Conservation (phyloP, 2,329 filamentous ascomycete genomes). For the Harringtonia lauricola region DNA sequence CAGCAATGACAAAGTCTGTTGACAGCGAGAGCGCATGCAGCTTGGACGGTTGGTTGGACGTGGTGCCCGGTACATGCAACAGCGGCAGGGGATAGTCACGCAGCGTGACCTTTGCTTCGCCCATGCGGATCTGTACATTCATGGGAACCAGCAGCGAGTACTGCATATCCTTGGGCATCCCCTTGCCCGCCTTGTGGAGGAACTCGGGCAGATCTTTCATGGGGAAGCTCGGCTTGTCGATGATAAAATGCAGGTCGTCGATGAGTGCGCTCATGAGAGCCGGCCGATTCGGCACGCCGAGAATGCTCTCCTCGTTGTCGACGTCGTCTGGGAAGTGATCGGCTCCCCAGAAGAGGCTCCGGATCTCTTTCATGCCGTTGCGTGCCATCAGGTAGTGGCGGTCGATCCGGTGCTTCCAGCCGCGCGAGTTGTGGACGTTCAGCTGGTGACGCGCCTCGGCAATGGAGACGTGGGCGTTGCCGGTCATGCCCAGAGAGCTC, state of each 20-base stretch:
- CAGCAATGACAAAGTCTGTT: conserved; percentile 89
- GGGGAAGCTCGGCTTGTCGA: conserved; percentile 92
- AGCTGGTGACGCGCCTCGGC: conserved; percentile 67
- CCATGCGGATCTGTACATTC: conserved; percentile 80
- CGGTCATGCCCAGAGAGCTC: conserved; percentile 56
- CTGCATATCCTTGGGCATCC: conserved; percentile 83
- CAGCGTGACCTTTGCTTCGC: conserved; percentile 75
- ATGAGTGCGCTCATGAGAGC: conserved; percentile 71
- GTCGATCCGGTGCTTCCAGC: conserved; percentile 89
- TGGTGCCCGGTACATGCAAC: conserved; percentile 77
- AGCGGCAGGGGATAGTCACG: conserved; percentile 91
- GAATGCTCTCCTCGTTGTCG: conserved; percentile 72
- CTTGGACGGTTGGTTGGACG: conserved; percentile 66
- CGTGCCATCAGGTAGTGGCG: conserved; percentile 58
- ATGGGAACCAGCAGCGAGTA: conserved; percentile 86
- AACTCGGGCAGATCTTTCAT: conserved; percentile 73
- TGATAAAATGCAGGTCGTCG: conserved; percentile 69
- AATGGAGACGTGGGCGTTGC: conserved; percentile 59
- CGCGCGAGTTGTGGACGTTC: conserved; percentile 71
- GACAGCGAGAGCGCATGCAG: conserved; percentile 73
- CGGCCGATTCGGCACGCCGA: conserved; percentile 76
- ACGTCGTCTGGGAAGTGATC: conserved; percentile 73
- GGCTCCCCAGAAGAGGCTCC: conserved; percentile 69
- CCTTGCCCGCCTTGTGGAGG: conserved; percentile 84
- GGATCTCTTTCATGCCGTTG: conserved; percentile 65